These are phyloP conservation scores for Phytomonas sp. DNA, from an alignment of 208 protist species.

Conservation along the genomic window DNA sequence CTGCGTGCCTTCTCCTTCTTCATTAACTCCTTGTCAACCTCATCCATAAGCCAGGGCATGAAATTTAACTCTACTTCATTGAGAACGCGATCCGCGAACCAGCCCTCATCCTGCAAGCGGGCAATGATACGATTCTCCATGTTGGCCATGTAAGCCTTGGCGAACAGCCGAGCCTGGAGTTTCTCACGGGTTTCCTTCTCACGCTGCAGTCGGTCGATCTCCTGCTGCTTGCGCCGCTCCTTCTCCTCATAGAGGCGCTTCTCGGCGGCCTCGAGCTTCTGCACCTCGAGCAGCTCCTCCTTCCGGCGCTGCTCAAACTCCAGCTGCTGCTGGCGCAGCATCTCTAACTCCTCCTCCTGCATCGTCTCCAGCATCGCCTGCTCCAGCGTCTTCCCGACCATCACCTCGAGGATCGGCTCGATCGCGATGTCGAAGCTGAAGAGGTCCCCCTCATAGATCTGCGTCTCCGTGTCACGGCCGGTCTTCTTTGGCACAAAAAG, in stretches of 20 bases:
- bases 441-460: slow-evolving; percentile 95
- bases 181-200: slow-evolving; percentile 90
- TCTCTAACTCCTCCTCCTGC: slow-evolving; percentile 96
- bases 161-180: slow-evolving; percentile 90
- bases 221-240: slow-evolving; percentile 91
- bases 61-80: slow-evolving; percentile 93
- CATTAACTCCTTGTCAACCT: slow-evolving; percentile 75
- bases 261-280: slow-evolving; percentile 93
- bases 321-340: slow-evolving; percentile 90
- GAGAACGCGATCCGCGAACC: slow-evolving; percentile 92
- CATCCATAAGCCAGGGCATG: slow-evolving; percentile 90
- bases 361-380: slow-evolving; percentile 97
- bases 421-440: slow-evolving; percentile 97
- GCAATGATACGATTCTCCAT: slow-evolving; percentile 90
- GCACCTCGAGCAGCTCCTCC: slow-evolving; percentile 93
- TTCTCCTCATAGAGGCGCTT: slow-evolving; percentile 94
- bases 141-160: slow-evolving; percentile 90
- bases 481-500: slow-evolving; percentile 92
- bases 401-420: slow-evolving; percentile 94
- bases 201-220: slow-evolving; percentile 84
- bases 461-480: slow-evolving; percentile 92
- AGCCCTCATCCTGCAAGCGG: slow-evolving; percentile 89
- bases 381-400: slow-evolving; percentile 96
- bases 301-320: slow-evolving; percentile 94
- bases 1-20: slow-evolving; percentile 72